Conservation (phyloP, 148 eudicot species). For the Agrostemma githago region DNA sequence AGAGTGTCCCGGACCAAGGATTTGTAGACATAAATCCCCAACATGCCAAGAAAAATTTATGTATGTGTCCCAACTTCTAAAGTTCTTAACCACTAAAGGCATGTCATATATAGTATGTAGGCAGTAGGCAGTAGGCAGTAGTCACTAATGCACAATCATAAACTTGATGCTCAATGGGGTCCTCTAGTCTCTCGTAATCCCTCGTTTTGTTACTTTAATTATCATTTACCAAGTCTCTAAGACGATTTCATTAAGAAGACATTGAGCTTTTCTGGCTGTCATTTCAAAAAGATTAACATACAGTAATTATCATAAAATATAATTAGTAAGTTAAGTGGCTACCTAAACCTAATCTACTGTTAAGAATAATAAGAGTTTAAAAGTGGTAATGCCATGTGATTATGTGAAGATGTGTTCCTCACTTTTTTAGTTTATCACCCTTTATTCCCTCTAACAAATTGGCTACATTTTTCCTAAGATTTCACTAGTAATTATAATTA, state of each 20-base stretch:
- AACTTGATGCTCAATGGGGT: slow-evolving; percentile 24
- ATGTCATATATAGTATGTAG: slow-evolving; percentile 26
- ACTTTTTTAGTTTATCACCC: slow-evolving; percentile 14
- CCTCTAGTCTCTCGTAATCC: not conserved
- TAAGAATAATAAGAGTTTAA: not conserved
- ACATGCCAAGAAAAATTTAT: too few relatives aligned
- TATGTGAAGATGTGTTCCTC: slow-evolving; percentile 16
- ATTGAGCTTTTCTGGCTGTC: slow-evolving; percentile 27
- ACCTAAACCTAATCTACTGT: slow-evolving; percentile 28
- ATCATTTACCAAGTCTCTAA: slow-evolving; percentile 17
- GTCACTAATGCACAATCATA: not conserved
- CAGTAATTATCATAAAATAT: not conserved
- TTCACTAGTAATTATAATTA: slow-evolving; percentile 9
- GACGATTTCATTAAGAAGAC: slow-evolving; percentile 20
- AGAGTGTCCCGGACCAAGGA: too few relatives aligned
- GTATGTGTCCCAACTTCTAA: too few relatives aligned
- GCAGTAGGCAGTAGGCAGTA: slow-evolving; percentile 23
- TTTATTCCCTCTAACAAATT: not conserved
- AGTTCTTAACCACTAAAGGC: slow-evolving; percentile 23
- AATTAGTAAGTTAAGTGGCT: slow-evolving; percentile 12
- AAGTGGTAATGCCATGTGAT: slow-evolving; percentile 28
- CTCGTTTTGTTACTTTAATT: not conserved
- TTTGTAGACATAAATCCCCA: too few relatives aligned
- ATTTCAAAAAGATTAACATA: not conserved
- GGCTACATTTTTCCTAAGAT: slow-evolving; percentile 14